These are phyloP conservation scores for Xerophyta viscosa DNA, from an alignment of 106 monocot genomes.

Conservation along the genomic window DNA sequence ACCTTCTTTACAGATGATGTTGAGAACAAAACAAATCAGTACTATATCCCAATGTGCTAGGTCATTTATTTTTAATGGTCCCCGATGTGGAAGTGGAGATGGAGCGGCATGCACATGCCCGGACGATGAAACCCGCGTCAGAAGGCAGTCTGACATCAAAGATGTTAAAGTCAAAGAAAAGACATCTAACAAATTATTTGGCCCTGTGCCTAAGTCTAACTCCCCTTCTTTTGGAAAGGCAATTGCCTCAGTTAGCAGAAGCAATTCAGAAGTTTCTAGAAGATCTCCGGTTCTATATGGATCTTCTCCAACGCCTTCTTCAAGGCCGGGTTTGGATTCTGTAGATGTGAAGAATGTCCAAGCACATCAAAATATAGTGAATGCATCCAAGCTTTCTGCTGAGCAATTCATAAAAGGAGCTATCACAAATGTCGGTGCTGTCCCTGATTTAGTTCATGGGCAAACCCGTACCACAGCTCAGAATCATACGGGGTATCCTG, in stretches of 20 bases:
- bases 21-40: slow-evolving; percentile 79
- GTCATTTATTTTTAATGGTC: slow-evolving; percentile 62
- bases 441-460: slow-evolving; percentile 33
- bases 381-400: slow-evolving; percentile 22
- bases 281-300: slow-evolving; percentile 15
- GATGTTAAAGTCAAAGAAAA: slow-evolving; percentile 21
- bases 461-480: slow-evolving; percentile 14
- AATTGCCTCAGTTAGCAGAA: slow-evolving; percentile 19
- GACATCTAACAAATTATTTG: slow-evolving; percentile 15
- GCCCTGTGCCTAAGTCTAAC: slow-evolving; percentile 8
- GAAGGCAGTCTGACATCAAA: slow-evolving; percentile 23
- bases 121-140: slow-evolving; percentile 63
- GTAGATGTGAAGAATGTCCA: slow-evolving; percentile 13
- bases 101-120: slow-evolving; percentile 51
- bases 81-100: slow-evolving; percentile 52
- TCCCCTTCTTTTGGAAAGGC: slow-evolving; percentile 29
- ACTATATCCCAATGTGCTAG: slow-evolving; percentile 80
- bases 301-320: slow-evolving; percentile 16
- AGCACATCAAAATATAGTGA: slow-evolving; percentile 12
- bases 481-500: slow-evolving; percentile 11
- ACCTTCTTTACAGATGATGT: slow-evolving; percentile 43
- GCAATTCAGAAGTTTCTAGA: slow-evolving; percentile 8
- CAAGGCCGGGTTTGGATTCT: slow-evolving; percentile 7
- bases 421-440: slow-evolving; percentile 16
- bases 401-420: slow-evolving; percentile 28